Evolutionary conservation across 2,329 filamentous ascomycete species (phyloP), one percentile per base, ranked within the genome.

Genomic region (Venturia pyrina): DNA sequence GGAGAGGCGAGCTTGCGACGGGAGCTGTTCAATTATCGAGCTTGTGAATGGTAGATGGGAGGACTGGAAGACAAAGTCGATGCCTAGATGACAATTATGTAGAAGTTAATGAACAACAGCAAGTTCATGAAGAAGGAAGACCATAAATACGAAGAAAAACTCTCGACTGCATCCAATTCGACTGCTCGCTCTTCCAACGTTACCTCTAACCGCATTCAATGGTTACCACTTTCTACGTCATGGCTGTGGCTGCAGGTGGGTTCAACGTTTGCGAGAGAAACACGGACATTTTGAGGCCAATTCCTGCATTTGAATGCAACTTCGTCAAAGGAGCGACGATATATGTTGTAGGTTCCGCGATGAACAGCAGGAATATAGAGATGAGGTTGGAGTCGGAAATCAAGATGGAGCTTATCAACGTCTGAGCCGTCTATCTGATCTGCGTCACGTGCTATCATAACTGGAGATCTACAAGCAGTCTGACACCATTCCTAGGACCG

Each of bases 151-250:
- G 28, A 32, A 5, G 24, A 11, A 8, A 3, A 3, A n/a, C 17
- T 32, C 37, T 37, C 37, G 53, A 59, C 53, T 32, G 53, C 28
- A 59, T 57, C 32, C 32, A 37, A 37, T 57, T 37, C 32, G 13
- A 40, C 7, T 40, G 37, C 43, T 44, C 19, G 43, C 48, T 34
- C 24, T 37, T 34, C 32, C 32, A 37, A 21, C 15, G 5, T 37
- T 59, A 11, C 13, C 53, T 37, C 21, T n/a, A 21, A 59, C 53
- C 53, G 32, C 2, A 37, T 59, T 59, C 19, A 15, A 34, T 37
- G 28, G 28, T 59, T 59, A 59, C 53, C 28, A 59, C 53, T 34
- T 34, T 19, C 28, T 59, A 59, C 53, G 53, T 59, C 53, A 59
- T 59, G 53, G 53, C 53, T 56, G 24, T 15, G 50, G 50, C 50